Evolutionary conservation across 441 rosid genomes (phyloP).

Genomic region (Croton setiger): DNA sequence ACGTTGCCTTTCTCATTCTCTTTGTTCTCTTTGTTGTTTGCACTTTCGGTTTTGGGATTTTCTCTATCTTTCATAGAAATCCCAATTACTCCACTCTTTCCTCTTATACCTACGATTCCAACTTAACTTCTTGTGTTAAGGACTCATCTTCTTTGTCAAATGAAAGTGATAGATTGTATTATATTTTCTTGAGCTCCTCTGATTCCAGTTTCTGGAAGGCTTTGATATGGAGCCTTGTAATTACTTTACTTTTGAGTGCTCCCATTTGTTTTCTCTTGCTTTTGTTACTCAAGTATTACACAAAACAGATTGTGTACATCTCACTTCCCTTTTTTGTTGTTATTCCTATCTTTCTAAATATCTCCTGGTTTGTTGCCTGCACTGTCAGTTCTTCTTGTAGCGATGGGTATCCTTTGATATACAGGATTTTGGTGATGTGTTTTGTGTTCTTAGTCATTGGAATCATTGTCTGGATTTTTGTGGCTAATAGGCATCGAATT

Average conservation of each 20-base stretch:
- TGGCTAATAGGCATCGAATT: constrained; percentile 73
- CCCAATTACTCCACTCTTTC: constrained; percentile 42
- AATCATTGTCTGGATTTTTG: constrained; percentile 63
- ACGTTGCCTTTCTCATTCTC: constrained; percentile 61
- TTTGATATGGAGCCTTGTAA: constrained; percentile 66
- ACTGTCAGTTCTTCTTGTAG: constrained; percentile 63
- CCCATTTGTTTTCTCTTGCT: constrained; percentile 67
- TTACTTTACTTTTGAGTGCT: constrained; percentile 58
- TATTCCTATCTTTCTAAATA: constrained; percentile 59
- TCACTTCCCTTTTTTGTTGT: constrained; percentile 69
- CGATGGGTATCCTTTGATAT: constrained; percentile 57
- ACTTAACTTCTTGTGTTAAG: constrained; percentile 58
- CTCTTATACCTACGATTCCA: constrained; percentile 47
- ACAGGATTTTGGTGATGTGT: constrained; percentile 60
- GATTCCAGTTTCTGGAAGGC: constrained; percentile 34
- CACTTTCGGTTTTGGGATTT: constrained; percentile 63
- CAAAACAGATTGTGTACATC: constrained; percentile 73
- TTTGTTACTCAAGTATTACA: constrained; percentile 64
- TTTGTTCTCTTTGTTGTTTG: constrained; percentile 45
- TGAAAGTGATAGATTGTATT: constrained; percentile 16
- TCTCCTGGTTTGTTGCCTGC: constrained; percentile 92
- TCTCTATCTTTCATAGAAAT: constrained; percentile 57
- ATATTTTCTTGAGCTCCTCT: constrained; percentile 18
- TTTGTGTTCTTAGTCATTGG: constrained; percentile 66
- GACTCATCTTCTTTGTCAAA: constrained; percentile 23